Conservation (phyloP, 176 grass and related monocot species). For the Thinopyrum elongatum region DNA sequence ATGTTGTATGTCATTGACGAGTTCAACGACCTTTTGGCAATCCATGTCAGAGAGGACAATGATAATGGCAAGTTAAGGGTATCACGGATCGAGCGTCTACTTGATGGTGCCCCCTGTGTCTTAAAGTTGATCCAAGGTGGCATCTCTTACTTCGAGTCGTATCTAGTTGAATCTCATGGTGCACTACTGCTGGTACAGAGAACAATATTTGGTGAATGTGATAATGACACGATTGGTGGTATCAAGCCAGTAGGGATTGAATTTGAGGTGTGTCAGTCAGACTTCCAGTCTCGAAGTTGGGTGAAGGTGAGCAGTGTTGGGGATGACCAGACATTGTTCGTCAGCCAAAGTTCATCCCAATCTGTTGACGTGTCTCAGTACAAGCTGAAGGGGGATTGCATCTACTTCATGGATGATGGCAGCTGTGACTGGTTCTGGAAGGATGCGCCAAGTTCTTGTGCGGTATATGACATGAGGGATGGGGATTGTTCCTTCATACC, state of each 20-base stretch:
- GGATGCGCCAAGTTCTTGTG: not conserved
- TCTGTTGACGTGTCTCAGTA: not conserved
- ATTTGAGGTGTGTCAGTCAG: not conserved
- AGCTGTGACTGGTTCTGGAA: not conserved
- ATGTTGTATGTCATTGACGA: not conserved
- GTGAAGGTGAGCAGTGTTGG: not conserved
- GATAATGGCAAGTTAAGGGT: not conserved
- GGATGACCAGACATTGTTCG: not conserved
- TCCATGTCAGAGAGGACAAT: not conserved
- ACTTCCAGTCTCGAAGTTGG: not conserved
- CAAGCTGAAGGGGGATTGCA: not conserved
- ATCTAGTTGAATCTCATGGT: not conserved
- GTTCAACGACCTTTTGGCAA: not conserved
- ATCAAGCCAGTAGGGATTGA: not conserved
- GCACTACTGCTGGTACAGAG: not conserved
- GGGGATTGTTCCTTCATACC: no score
- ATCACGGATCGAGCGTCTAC: not conserved
- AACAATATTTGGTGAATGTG: not conserved
- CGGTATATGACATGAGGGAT: no score
- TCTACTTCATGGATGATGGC: not conserved
- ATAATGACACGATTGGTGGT: not conserved
- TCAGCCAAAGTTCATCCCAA: not conserved
- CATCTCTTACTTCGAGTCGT: not conserved
- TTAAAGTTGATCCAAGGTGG: not conserved
- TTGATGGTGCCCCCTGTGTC: not conserved